phyloP scores from a whole-genome alignment of 306 rosid genomes.

The peach (Prunus persica) region Prunus_persica_NCBIv2 NC_034009.1:38432501-38433000 shows the following conservation, averaged over 20 bases:
- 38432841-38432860: constrained; percentile 42
- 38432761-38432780: constrained; percentile 49
- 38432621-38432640: constrained; percentile 51
- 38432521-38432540: constrained; percentile 31
- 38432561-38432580: constrained; percentile 57
- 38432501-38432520: constrained; percentile 14
- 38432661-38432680: constrained; percentile 29
- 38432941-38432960: constrained; percentile 30
- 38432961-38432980: constrained; percentile 14
- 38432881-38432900: constrained; percentile 36
- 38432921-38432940: constrained; percentile 38
- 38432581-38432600: constrained; percentile 53
- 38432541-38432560: constrained; percentile 59
- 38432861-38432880: constrained; percentile 36
- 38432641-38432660: constrained; percentile 47
- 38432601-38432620: constrained; percentile 55
- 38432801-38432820: constrained; percentile 53
- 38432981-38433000: background rate
- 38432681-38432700: constrained; percentile 57
- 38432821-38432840: constrained; percentile 50
- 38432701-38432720: constrained; percentile 55
- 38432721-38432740: constrained; percentile 49
- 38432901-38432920: constrained; percentile 53
- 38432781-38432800: constrained; percentile 47
- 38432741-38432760: constrained; percentile 42